Evolutionary conservation across 163 green algal species (phyloP), one percentile per base, ranked within the genome.

Genomic region (Smithsoniella earleae): DNA sequence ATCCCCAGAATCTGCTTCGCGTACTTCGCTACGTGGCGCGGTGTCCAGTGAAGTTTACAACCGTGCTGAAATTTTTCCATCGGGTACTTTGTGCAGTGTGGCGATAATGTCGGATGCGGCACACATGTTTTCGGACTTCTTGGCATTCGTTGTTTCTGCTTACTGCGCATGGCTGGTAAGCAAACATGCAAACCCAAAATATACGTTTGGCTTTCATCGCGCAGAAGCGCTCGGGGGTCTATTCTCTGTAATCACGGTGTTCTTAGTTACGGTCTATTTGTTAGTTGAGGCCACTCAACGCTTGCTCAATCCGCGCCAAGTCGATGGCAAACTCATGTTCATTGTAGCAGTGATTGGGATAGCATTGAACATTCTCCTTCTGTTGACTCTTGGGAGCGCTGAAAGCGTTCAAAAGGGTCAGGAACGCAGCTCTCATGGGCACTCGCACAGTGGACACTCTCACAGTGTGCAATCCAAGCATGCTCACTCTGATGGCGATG

Each of bases 31-130:
- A n/a, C n/a, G n/a, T n/a, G n/a, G n/a, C n/a, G n/a, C n/a, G n/a
- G n/a, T n/a, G n/a, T n/a, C n/a, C n/a, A n/a, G n/a, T 49, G 2
- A 6, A 25, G 6, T 31, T 5, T 13, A 33, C 58, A 75, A 34
- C 3, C 36, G 65, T 63, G 16, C 25, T 73, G 4, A 46, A 28
- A n/a, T 31, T 46, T 5, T 40, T 4, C 30, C n/a, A n/a, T n/a
- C n/a, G n/a, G n/a, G n/a, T n/a, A n/a, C n/a, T n/a, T 34, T 20
- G 1, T 75, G 43, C 82, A 94, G 87, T 78, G 83, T 98, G n/a
- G 92, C 92, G 38, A 93, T 98, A 75, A 83, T 97, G 76, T 92
- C 91, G 3, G 92, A 98, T 75, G 92, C 91, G 2, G 92, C 90
- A 2, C 92, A 98, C 81, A 88, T 98, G 76, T 85, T 98, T 34